These are phyloP conservation scores for Neostapfia colusana DNA, from an alignment of 176 grass and related monocot genomes.

Conservation along the genomic window DNA sequence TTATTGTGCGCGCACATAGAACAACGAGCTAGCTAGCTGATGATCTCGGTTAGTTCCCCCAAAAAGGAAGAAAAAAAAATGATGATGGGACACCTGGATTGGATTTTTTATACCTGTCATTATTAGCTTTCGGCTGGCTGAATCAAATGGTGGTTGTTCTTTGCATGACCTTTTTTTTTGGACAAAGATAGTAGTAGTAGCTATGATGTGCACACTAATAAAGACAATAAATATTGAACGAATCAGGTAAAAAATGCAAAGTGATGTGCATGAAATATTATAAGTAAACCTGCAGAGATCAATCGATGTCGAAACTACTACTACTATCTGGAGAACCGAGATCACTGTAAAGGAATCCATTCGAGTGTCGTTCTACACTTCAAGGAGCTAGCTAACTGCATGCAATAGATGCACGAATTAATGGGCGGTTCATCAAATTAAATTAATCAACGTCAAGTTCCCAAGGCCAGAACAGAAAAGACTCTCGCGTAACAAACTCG, in stretches of 20 bases:
- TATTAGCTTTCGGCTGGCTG: background rate
- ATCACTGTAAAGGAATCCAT: background rate
- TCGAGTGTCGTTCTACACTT: background rate
- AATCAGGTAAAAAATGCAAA: background rate
- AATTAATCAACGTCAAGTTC: background rate
- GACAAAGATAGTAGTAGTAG: background rate
- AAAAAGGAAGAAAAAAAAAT: too few relatives aligned
- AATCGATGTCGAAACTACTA: background rate
- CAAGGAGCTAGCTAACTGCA: background rate
- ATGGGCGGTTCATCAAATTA: constrained; percentile 1
- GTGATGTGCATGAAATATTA: constrained; percentile 26
- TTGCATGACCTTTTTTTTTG: too few relatives aligned
- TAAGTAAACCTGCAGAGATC: background rate
- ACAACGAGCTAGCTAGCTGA: constrained; percentile 39
- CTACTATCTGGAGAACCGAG: background rate
- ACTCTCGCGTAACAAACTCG: constrained; percentile 31
- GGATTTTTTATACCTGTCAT: constrained; percentile 1
- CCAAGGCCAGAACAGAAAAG: constrained; percentile 30
- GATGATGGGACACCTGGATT: constrained; percentile 34
- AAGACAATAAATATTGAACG: background rate
- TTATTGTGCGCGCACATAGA: constrained; percentile 28
- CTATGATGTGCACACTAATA: background rate
- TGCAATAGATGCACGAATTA: background rate
- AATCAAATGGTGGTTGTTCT: background rate
- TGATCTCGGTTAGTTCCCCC: constrained; percentile 47